These are phyloP conservation scores for Terana coerulea DNA, from an alignment of 768 basidiomycete species.

Conservation along the genomic window DNA sequence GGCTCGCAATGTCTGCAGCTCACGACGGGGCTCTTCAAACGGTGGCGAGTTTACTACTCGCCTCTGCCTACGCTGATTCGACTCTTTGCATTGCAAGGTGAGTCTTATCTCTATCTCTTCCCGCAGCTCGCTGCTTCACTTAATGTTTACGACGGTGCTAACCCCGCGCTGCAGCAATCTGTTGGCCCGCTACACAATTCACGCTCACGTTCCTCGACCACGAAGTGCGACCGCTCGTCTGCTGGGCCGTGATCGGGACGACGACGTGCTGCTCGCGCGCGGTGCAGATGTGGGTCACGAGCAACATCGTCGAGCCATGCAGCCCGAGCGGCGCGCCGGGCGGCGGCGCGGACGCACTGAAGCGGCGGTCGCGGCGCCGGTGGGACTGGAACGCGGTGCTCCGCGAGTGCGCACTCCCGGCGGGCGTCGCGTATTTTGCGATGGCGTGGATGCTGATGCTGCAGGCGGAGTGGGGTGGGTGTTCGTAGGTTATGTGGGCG, in stretches of 20 bases:
- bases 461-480: slow-evolving; percentile 31
- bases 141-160: no score
- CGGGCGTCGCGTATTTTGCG: slow-evolving; percentile 68
- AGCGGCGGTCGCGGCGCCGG: slow-evolving; percentile 43
- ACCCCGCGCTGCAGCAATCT: slow-evolving; percentile 70
- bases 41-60: slow-evolving; percentile 91
- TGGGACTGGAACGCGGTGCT: slow-evolving; percentile 83
- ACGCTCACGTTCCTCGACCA: slow-evolving; percentile 74
- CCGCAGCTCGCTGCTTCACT: no score
- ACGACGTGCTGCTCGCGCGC: slow-evolving; percentile 81
- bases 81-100: slow-evolving; percentile 80
- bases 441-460: slow-evolving; percentile 69
- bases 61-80: slow-evolving; percentile 86
- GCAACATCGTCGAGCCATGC: slow-evolving; percentile 61
- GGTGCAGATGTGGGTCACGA: slow-evolving; percentile 95
- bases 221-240: slow-evolving; percentile 69
- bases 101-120: no score
- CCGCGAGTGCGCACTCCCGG: slow-evolving; percentile 67
- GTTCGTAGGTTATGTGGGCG: no score
- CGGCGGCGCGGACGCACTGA: slow-evolving; percentile 1
- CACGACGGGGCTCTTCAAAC: slow-evolving; percentile 82
- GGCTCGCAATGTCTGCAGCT: slow-evolving; percentile 86
- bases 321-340: slow-evolving; percentile 10
- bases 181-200: slow-evolving; percentile 91
- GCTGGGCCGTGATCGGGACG: slow-evolving; percentile 88